These are phyloP conservation scores for Cryphonectria nitschkei DNA, from an alignment of 2,329 filamentous ascomycete species.

Conservation along the genomic window DNA sequence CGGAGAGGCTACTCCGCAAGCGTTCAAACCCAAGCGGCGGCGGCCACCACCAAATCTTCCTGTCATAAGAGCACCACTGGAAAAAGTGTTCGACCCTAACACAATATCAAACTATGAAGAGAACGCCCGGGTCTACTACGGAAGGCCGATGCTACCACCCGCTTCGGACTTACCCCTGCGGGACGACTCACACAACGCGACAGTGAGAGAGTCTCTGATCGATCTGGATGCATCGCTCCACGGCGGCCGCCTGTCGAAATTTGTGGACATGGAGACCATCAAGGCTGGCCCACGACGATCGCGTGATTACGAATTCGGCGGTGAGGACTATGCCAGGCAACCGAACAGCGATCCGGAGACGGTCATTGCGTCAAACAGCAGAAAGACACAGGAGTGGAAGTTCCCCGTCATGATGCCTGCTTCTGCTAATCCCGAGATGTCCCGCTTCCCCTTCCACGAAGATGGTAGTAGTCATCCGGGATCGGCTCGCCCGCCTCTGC, in stretches of 20 bases:
- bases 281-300: constrained; percentile 52
- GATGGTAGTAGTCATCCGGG: constrained; percentile 30
- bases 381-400: constrained; percentile 54
- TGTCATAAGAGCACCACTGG: constrained; percentile 61
- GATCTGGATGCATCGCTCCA: constrained; percentile 65
- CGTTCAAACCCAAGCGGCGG: constrained; percentile 54
- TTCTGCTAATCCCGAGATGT: constrained; percentile 53
- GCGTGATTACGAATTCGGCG: constrained; percentile 55
- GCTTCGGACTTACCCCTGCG: constrained; percentile 62
- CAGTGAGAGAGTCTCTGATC: constrained; percentile 66
- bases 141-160: constrained; percentile 47
- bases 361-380: constrained; percentile 42
- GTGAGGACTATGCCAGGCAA: constrained; percentile 49
- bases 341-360: constrained; percentile 64
- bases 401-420: constrained; percentile 54
- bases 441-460: constrained; percentile 48
- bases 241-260: constrained; percentile 59
- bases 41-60: constrained; percentile 63
- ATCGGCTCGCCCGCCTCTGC: constrained; percentile 44
- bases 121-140: constrained; percentile 65
- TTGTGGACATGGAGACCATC: constrained; percentile 65
- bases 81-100: constrained; percentile 69
- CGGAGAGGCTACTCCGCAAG: constrained; percentile 41
- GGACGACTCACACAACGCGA: constrained; percentile 55
- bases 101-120: constrained; percentile 68